Evolutionary conservation across 768 basidiomycete species (phyloP).

Genomic region (Serendipita indica): DNA sequence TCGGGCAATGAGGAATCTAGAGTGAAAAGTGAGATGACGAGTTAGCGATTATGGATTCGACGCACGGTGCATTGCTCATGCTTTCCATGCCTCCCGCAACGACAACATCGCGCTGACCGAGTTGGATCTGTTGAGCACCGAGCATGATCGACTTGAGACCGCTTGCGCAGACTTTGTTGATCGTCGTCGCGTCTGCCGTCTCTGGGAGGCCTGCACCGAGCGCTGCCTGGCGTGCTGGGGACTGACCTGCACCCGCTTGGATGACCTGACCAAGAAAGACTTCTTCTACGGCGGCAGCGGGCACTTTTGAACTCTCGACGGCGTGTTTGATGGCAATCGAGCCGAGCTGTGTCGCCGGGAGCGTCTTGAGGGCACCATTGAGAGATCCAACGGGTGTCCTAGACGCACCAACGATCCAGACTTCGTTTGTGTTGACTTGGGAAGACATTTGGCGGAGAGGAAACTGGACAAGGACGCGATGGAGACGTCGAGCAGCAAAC

Average conservation of each 20-base stretch:
- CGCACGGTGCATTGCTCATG: conserved; percentile 98
- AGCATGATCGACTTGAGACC: conserved; percentile 94
- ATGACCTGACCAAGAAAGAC: conserved; percentile 96
- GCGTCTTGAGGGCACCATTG: conserved; percentile 73
- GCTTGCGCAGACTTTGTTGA: conserved; percentile 99
- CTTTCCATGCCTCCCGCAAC: conserved; percentile 98
- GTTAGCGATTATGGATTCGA: conserved; percentile 16
- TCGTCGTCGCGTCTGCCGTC: conserved; percentile 88
- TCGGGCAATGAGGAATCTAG: conserved; percentile 68
- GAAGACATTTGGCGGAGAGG: conserved; percentile 18
- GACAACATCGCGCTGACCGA: conserved; percentile 73
- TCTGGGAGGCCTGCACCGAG: conserved; percentile 71
- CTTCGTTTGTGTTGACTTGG: conserved; percentile 41
- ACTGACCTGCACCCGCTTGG: conserved; percentile 94
- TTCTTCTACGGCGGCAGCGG: conserved; percentile 79
- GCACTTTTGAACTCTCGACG: conserved; percentile 61
- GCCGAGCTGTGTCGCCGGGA: conserved; percentile 88
- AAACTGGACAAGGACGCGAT: conserved; percentile 11
- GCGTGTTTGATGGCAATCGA: conserved; percentile 80
- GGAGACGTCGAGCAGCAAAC: conserved; percentile 11
- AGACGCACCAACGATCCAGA: conserved; percentile 83
- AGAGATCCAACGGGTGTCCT: conserved; percentile 91
- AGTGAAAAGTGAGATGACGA: background rate
- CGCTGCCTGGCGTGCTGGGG: conserved; percentile 96
- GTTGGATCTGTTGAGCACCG: conserved; percentile 77